A percentile compares a stretch with the other conserved stretches of the same genome.
These are phyloP conservation scores for Macroventuria anomochaeta DNA, from an alignment of 2,329 filamentous ascomycete species.

Conservation along the genomic window DNA sequence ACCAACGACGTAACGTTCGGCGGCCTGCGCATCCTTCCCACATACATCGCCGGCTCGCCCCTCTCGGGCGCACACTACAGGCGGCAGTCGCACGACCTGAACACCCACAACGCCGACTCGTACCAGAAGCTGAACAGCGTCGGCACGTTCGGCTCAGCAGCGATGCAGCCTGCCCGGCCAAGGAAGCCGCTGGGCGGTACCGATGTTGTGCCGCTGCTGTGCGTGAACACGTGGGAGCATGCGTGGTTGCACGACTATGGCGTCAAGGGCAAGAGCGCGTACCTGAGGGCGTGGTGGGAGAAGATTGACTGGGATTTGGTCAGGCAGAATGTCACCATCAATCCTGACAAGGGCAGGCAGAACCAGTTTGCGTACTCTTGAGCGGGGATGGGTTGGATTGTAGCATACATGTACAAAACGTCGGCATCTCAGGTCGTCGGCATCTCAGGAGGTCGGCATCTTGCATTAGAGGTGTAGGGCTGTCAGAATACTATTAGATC, in stretches of 20 bases:
- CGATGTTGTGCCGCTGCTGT: constrained; percentile 78
- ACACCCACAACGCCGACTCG: constrained; percentile 57
- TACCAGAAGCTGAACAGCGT: constrained; percentile 45
- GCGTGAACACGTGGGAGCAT: constrained; percentile 97
- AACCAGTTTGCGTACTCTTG: constrained; percentile 18
- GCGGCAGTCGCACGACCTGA: constrained; percentile 71
- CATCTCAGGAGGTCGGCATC: too few relatives aligned
- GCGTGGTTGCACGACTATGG: constrained; percentile 87
- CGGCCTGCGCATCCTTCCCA: constrained; percentile 74
- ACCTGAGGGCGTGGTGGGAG: constrained; percentile 84
- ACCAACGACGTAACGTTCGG: constrained; percentile 54
- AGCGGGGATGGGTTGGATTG: constrained; percentile 14
- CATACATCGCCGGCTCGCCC: constrained; percentile 90
- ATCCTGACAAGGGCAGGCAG: neutral
- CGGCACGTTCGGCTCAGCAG: constrained; percentile 48
- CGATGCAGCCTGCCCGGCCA: constrained; percentile 32
- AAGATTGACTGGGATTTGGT: constrained; percentile 85
- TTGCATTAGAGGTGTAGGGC: constrained; percentile 8
- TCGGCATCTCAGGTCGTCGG: neutral
- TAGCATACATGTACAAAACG: constrained; percentile 23
- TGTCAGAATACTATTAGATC: neutral
- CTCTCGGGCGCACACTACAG: constrained; percentile 86
- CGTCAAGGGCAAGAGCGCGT: constrained; percentile 75
- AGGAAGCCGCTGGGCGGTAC: constrained; percentile 69
- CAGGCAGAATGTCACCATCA: constrained; percentile 31